Percentiles rank a stretch among this genome's conserved stretches.
Evolutionary conservation across 2,329 filamentous ascomycete species (phyloP).

Genomic region (Cyphellophora europaea): DNA sequence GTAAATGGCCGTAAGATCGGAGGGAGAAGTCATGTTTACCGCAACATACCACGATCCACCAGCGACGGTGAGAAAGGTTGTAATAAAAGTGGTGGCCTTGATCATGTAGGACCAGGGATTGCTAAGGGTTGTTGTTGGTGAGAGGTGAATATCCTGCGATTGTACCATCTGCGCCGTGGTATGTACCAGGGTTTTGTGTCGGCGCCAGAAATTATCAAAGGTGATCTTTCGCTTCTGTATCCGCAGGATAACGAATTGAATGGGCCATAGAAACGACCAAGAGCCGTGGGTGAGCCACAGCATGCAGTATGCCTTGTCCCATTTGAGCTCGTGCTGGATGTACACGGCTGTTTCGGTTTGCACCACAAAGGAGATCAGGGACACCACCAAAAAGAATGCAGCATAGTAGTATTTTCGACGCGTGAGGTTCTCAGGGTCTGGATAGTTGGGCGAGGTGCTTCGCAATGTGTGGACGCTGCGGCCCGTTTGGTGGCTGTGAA

Average conservation of each 20-base stretch:
- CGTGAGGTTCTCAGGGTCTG: conserved; percentile 55
- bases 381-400: conserved; percentile 70
- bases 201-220: conserved; percentile 78
- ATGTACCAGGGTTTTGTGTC: conserved; percentile 54
- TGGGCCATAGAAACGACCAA: conserved; percentile 82
- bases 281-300: conserved; percentile 91
- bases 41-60: conserved; percentile 94
- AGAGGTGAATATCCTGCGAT: conserved; percentile 61
- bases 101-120: conserved; percentile 64
- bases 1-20: conserved; percentile 94
- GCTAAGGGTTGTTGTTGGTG: conserved; percentile 26
- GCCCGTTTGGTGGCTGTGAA: conserved; percentile 48
- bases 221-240: conserved; percentile 68
- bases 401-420: conserved; percentile 81
- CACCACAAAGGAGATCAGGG: conserved; percentile 77
- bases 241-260: conserved; percentile 70
- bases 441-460: conserved; percentile 63
- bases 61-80: conserved; percentile 76
- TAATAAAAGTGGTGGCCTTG: conserved; percentile 71
- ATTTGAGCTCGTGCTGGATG: conserved; percentile 83
- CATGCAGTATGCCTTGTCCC: conserved; percentile 99
- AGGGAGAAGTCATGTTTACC: conserved; percentile 84
- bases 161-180: conserved; percentile 78
- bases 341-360: conserved; percentile 95
- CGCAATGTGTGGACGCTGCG: conserved; percentile 51